Base-by-base conservation (phyloP, 202 grass and related monocot genomes). In the Dendrocalamus latiflorus region DNA sequence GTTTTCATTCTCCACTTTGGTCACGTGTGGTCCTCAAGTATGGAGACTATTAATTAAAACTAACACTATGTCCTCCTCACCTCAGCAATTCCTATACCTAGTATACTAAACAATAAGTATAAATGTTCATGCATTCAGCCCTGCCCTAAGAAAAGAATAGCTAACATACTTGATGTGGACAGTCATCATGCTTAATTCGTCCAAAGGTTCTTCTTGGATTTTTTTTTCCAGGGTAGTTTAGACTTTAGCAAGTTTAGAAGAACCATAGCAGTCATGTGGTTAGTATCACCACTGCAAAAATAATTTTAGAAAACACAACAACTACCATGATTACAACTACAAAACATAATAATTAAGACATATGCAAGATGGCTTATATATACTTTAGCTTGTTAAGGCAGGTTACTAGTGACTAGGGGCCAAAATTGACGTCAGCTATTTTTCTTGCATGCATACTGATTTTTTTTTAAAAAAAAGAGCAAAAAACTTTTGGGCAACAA, bases 341-440 rank as follows among this genome's bases (percentile, higher is more conserved):
- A 77, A 62, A 51, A 60, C 50, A 84, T 60, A 79, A 84, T 55
- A 64, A 74, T 4, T 53, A 20, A 59, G 57, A 67, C 38, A 77
- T 41, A 33, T 70, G 66, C 50, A 73, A 76, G 26, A 18, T 85
- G 64, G 25, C 56, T 41, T 71, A 48, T 54, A 22, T 65, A 56
- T 54, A 10, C 13, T 8, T 42, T 74, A 39, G 80, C 49, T 74
- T 60, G 28, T 39, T 26, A 75, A 45, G 12, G 9, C 8, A 64
- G 39, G n/a, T 71, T 70, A 62, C 30, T 72, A 41, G 38, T 78
- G 41, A 64, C 21, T 86, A 37, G 9, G 69, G 77, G 33, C 30
- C 50, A 86, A 44, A 50, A 48, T 78, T 86, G 78, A 72, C 73
- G 68, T 83, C 83, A 86, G 61, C 68, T 86, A 30, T 74, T 86